Percentiles rank a stretch among this genome's conserved stretches.
These are phyloP conservation scores for Beauveria varroae DNA, from an alignment of 2,329 filamentous ascomycete genomes.

Conservation along the genomic window DNA sequence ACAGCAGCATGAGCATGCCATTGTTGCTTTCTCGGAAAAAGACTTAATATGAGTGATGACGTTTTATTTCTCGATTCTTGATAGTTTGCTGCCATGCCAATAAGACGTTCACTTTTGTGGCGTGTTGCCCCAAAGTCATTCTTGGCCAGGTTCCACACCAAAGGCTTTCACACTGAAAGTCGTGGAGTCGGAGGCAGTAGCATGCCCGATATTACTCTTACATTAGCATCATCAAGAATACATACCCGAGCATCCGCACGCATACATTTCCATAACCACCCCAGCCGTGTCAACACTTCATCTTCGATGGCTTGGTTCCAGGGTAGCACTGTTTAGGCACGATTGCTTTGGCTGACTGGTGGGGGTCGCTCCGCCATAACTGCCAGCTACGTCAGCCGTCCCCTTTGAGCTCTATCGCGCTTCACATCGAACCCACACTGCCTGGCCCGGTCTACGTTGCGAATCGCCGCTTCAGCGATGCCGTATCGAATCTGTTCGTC, in stretches of 20 bases:
- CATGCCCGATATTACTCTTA: too few species aligned
- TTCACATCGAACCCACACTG: background rate
- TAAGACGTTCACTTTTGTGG: too few species aligned
- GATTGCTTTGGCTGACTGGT: background rate
- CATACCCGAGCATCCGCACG: background rate
- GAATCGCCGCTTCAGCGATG: constrained; percentile 3
- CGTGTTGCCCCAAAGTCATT: too few species aligned
- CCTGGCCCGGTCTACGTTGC: background rate
- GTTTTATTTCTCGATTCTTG: too few species aligned
- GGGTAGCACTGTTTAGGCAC: background rate
- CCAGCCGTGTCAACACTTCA: too few species aligned
- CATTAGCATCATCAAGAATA: too few species aligned
- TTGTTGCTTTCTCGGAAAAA: background rate
- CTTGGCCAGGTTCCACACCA: too few species aligned
- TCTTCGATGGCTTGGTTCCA: background rate
- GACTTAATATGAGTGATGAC: too few species aligned
- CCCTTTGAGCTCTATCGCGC: constrained; percentile 3
- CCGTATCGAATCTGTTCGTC: background rate
- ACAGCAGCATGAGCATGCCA: background rate
- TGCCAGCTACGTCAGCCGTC: constrained; percentile 7
- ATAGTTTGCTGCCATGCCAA: too few species aligned
- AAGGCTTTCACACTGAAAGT: too few species aligned
- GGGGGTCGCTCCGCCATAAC: constrained; percentile 1
- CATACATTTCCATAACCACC: too few species aligned
- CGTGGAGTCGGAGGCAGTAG: too few species aligned